These are phyloP conservation scores for Hypoxylon sp. DNA, from an alignment of 2,329 filamentous ascomycete species.

Conservation along the genomic window DNA sequence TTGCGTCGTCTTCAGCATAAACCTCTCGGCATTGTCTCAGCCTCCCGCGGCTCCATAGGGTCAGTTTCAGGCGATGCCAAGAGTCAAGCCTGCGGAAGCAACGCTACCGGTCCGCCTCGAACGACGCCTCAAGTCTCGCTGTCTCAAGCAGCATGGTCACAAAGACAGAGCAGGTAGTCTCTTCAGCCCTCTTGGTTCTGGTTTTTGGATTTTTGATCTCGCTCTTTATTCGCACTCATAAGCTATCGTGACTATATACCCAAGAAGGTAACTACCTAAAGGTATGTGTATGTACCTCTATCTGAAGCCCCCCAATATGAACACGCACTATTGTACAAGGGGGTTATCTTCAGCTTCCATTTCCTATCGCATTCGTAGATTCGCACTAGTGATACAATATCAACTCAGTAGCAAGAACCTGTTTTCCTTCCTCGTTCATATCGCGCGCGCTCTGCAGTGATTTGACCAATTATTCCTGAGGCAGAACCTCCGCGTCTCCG, in stretches of 20 bases:
- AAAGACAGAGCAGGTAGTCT: background rate
- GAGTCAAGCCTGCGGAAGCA: background rate
- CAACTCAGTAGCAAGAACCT: slow-evolving; percentile 20
- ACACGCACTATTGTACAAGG: slow-evolving; percentile 9
- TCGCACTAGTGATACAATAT: slow-evolving; percentile 29
- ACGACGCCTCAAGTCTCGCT: background rate
- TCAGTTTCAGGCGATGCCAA: slow-evolving; percentile 13
- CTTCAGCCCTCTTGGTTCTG: background rate
- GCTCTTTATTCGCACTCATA: slow-evolving; percentile 17
- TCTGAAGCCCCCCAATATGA: background rate
- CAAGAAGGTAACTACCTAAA: background rate
- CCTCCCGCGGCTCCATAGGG: slow-evolving; percentile 5
- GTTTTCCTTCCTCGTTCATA: background rate
- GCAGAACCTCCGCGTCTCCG: background rate
- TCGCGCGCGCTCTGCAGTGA: slow-evolving; percentile 3
- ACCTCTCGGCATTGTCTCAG: slow-evolving; percentile 14
- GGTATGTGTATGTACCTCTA: background rate
- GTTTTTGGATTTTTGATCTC: background rate
- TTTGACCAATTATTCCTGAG: slow-evolving; percentile 10
- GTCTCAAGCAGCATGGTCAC: background rate
- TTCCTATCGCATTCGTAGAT: background rate
- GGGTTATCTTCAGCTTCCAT: background rate
- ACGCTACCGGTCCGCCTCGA: background rate
- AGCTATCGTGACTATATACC: slow-evolving; percentile 1
- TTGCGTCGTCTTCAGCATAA: background rate